Evolutionary conservation across 768 basidiomycete species (phyloP), one percentile per base, ranked within the genome.

Genomic region (Lactarius hatsudake): DNA sequence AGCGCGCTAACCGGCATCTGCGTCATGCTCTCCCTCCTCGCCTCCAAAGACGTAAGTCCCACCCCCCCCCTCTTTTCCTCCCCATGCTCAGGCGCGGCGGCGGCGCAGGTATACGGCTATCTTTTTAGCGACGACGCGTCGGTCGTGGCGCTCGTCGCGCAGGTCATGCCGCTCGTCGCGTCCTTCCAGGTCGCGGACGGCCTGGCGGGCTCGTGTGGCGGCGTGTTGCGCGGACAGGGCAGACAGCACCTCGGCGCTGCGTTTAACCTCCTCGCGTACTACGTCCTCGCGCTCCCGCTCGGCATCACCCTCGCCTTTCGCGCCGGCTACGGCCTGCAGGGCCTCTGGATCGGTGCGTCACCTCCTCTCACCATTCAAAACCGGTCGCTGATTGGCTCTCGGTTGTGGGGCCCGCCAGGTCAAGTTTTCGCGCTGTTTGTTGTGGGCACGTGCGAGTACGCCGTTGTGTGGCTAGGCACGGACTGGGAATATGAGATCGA

Each of bases 381-480:
- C 12, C 12, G 40, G 40, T 42, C 15, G 40, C 28, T 34, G 34
- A 48, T 73, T 79, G 23, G 56, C 5, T 61, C n/a, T 28, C n/a
- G 23, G 51, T 28, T 30, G 40, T 30, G 30, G 30, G 30, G 3
- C 30, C 30, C 4, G 30, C 30, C 68, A 87, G 90, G 89, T 28
- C 90, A 91, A 74, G 89, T 90, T 36, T 78, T 90, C 28, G 90
- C 86, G 0, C 77, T 93, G 6, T 89, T 89, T 72, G 80, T 85
- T 2, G 88, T 91, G n/a, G 89, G 87, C 0, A 69, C 88, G 17
- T 82, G 86, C 26, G 89, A 90, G 75, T 90, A 90, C 64, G 75
- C 72, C 6, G 85, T 86, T 10, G 86, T 91, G 8, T 83, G 83
- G 78, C 74, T 82, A 20, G 80, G 80, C 0, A 84, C 83, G 15